Evolutionary conservation across 208 protist genomes (phyloP), one percentile per base, ranked within the genome.

Genomic region (Leishmania arabica): DNA sequence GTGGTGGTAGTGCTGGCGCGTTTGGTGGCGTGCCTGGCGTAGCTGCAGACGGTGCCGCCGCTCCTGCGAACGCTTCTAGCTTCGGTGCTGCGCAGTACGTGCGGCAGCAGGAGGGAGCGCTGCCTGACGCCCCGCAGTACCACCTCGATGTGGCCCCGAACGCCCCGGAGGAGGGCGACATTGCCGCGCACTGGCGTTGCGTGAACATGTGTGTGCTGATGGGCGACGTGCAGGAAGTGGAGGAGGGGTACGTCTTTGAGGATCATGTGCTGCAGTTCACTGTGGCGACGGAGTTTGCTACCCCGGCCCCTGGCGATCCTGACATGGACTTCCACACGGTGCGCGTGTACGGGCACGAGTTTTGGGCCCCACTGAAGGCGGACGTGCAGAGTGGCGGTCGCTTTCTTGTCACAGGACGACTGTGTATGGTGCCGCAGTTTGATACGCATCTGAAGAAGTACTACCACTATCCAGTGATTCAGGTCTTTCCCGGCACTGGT

Each of bases 241-340:
- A 95, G 74, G 87, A 92, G 75, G 95, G 95, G 1, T 98, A 94
- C 74, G 93, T 97, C 4, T 97, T 96, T 82, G 85, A 95, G 79
- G 92, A 98, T 42, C 86, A 96, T 45, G 92, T 98, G 31, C 80
- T 97, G 60, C 95, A 98, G 85, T 96, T 96, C 56, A 95, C 91
- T 7, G 64, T 98, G 27, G 87, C 86, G n/a, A 97, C 93, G 15
- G 87, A 94, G 82, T 98, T 98, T 73, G 88, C 89, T 17, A 86
- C 84, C 17, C 95, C 95, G 17, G 85, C 93, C 0, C 85, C 90
- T 37, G 95, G 95, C 1, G 95, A 98, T 51, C 91, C 95, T 21
- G 93, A 97, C 79, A 95, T 93, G 83, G 95, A 98, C 75, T 95
- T 96, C 77, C 92, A 97, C 78, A 94, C 91, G 5, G 89, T 98